These are phyloP conservation scores for Pleurotus sapidus DNA, from an alignment of 768 basidiomycete genomes.

Conservation along the genomic window DNA sequence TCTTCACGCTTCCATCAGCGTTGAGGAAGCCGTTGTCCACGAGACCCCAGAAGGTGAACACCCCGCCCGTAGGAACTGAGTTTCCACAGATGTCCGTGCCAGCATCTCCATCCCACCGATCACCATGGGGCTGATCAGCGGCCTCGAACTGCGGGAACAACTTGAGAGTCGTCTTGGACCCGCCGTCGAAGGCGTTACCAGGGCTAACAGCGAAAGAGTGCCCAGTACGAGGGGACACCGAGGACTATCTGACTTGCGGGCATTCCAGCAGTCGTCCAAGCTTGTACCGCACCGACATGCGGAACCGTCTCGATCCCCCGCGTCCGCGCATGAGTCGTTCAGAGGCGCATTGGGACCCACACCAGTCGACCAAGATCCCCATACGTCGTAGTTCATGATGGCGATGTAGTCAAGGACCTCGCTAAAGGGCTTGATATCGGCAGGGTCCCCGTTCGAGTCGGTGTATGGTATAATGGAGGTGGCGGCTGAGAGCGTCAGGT, in stretches of 20 bases:
- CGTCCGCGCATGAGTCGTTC: slow-evolving; percentile 67
- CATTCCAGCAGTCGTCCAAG: slow-evolving; percentile 80
- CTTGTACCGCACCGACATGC: slow-evolving; percentile 68
- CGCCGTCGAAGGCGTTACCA: slow-evolving; percentile 30
- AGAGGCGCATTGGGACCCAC: slow-evolving; percentile 85
- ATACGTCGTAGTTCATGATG: slow-evolving; percentile 56
- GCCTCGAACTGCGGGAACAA: slow-evolving; percentile 52
- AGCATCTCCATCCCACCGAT: slow-evolving; percentile 51
- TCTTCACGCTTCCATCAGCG: slow-evolving; percentile 32
- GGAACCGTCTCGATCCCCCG: slow-evolving; percentile 63
- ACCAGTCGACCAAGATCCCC: slow-evolving; percentile 47
- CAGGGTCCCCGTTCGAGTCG: slow-evolving; percentile 45
- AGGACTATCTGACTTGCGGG: slow-evolving; percentile 70
- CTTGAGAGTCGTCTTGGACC: slow-evolving; percentile 29
- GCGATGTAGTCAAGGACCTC: slow-evolving; percentile 44
- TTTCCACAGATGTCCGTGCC: slow-evolving; percentile 61
- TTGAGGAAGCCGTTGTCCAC: slow-evolving; percentile 54
- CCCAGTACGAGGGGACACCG: slow-evolving; percentile 82
- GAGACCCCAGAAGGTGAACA: slow-evolving; percentile 64
- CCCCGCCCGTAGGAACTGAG: slow-evolving; percentile 45
- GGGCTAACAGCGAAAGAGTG: slow-evolving; percentile 59
- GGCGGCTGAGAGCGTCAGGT: slow-evolving; percentile 45
- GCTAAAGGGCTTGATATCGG: slow-evolving; percentile 62
- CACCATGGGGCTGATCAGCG: slow-evolving; percentile 42
- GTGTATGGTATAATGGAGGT: slow-evolving; percentile 21